phyloP scores from a whole-genome alignment of 2,329 filamentous ascomycete genomes.

The Cladophialophora chaetospira region DNA sequence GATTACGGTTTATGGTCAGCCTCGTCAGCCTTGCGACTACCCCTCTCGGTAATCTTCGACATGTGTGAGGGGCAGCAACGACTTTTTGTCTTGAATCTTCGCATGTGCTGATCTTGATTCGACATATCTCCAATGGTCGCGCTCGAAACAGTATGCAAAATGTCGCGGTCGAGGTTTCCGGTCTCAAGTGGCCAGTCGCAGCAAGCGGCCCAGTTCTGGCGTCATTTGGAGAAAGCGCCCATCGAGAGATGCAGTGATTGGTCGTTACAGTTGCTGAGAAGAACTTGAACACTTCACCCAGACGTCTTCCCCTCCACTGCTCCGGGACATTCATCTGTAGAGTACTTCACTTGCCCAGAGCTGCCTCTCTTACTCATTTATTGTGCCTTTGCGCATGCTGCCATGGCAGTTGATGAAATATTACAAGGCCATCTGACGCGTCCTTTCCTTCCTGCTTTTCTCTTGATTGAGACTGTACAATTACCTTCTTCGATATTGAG shows the following conservation, averaged over 20 bases:
- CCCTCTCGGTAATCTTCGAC: neutral
- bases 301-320: constrained; percentile 5
- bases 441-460: neutral
- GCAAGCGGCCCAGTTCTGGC: neutral
- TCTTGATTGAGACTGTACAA: neutral
- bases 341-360: neutral
- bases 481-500: neutral
- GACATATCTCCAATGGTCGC: neutral
- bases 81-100: neutral
- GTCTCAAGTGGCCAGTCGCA: neutral
- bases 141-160: no score
- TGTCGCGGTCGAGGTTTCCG: neutral
- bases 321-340: neutral
- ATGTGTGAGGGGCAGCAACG: neutral
- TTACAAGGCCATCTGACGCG: neutral
- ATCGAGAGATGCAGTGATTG: neutral
- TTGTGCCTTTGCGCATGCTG: neutral
- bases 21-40: neutral
- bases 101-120: neutral
- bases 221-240: constrained; percentile 3
- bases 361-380: neutral
- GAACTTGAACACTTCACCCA: constrained; percentile 1
- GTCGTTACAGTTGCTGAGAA: neutral
- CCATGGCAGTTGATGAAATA: neutral
- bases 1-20: no score